These are phyloP conservation scores for Sonneratia caseolaris DNA, from an alignment of 345 rosid species.

Conservation along the genomic window DNA sequence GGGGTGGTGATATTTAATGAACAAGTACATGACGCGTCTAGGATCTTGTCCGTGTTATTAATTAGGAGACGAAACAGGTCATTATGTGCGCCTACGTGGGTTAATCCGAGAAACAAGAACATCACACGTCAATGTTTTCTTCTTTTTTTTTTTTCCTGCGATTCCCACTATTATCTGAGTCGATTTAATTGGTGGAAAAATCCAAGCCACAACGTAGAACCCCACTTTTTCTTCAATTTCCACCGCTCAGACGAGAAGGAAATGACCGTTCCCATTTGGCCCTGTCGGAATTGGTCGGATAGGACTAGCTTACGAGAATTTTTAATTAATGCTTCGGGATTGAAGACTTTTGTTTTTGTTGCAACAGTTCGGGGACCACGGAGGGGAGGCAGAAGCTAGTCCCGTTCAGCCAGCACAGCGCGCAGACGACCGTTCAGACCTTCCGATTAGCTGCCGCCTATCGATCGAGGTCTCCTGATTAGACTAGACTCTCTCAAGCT, in stretches of 20 bases:
- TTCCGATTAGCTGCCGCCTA: conserved; percentile 79
- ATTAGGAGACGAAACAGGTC: background rate
- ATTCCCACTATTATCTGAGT: background rate
- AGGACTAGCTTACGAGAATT: background rate
- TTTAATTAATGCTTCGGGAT: background rate
- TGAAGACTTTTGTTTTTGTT: background rate
- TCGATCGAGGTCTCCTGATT: conserved; percentile 54
- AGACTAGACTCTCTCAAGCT: background rate
- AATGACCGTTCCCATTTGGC: background rate
- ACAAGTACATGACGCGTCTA: background rate
- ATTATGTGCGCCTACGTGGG: background rate
- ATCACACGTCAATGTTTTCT: background rate
- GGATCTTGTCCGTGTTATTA: background rate
- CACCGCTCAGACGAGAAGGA: background rate
- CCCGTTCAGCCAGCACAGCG: conserved; percentile 71
- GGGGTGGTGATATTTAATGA: background rate
- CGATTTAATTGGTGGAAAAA: background rate
- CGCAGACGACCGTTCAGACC: conserved; percentile 68
- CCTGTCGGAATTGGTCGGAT: background rate
- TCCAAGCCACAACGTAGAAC: background rate
- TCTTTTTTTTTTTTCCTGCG: too few relatives aligned
- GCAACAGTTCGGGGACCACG: conserved; percentile 79
- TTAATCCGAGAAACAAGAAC: background rate
- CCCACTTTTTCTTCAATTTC: background rate
- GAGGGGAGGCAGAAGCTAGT: conserved; percentile 81